Base-by-base conservation (phyloP, 345 rosid genomes). In the Citrus hindsii region DNA sequence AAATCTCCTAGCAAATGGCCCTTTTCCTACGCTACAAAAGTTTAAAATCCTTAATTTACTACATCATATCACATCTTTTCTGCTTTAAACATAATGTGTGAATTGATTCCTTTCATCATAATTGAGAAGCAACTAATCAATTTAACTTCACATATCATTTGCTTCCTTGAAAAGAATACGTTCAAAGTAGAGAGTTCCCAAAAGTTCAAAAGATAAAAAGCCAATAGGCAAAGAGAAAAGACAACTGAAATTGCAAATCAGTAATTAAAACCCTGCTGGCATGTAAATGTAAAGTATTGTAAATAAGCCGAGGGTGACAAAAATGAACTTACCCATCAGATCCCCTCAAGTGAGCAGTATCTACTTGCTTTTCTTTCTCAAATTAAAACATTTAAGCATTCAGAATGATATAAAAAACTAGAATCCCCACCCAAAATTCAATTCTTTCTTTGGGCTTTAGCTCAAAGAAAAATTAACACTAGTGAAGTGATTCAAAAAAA, bases 341-440 rank as follows among this genome's bases (percentile, higher is more conserved):
- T 18, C 25, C 32, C 32, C 25, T 55, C 58, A 27, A 55, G 61
- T 30, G 10, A 24, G 37, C 22, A 75, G 59, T 46, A 38, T 60
- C 37, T 77, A 28, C 25, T 64, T 16, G 65, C 32, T 72, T 73
- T 72, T 65, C 46, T 68, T 27, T 56, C 67, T 67, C 35, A 32
- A 25, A 27, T 60, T 51, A 51, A 51, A 64, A 9, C 14, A 42
- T 42, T 10, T 42, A 42, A 42, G 48, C 48, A 42, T 42, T 42
- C 14, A 42, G 14, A 42, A 2, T 42, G 1, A 42, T 10, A 42
- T 42, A 2, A 42, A 42, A 42, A 42, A 2, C 48, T 42, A 42
- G 48, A 42, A 42, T 10, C 48, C 48, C 48, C 48, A 3, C 48
- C 48, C 48, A 42, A 42, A 42, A 42, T 42, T 42, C 14, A 42